These are phyloP conservation scores for Onygenales sp. DNA, from an alignment of 2,329 filamentous ascomycete species.

Conservation along the genomic window DNA sequence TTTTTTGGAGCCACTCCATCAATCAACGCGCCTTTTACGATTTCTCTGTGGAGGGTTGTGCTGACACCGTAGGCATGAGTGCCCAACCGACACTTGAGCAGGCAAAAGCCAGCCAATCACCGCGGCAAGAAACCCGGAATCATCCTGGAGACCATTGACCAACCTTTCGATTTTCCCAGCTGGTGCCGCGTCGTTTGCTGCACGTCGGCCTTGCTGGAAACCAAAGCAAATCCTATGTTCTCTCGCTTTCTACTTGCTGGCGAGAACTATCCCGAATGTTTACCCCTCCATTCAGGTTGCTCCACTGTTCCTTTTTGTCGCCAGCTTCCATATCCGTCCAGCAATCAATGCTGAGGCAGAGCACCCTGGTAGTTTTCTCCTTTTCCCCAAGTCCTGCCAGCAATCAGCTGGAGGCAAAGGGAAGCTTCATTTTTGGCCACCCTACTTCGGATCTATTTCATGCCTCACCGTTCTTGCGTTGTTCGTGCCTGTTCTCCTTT, in stretches of 20 bases:
- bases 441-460: constrained; percentile 12
- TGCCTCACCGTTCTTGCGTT: constrained; percentile 14
- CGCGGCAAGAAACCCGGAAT: constrained; percentile 7
- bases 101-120: constrained; percentile 26
- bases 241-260: not conserved
- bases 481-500: constrained; percentile 13
- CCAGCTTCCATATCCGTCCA: constrained; percentile 1
- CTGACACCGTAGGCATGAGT: constrained; percentile 29
- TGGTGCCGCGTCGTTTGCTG: constrained; percentile 19
- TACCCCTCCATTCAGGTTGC: not conserved
- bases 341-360: not conserved
- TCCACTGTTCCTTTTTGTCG: not conserved
- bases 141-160: constrained; percentile 4
- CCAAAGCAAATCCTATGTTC: not conserved
- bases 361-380: not conserved
- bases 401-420: not conserved
- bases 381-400: constrained; percentile 5
- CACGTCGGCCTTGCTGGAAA: constrained; percentile 15
- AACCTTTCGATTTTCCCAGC: constrained; percentile 13
- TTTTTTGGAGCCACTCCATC: not conserved
- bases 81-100: constrained; percentile 26
- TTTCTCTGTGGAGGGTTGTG: constrained; percentile 10
- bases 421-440: constrained; percentile 16
- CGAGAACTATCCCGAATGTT: not conserved
- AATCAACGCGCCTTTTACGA: constrained; percentile 1